Evolutionary conservation across 371 early-diverging fungal genomes (phyloP).

Genomic region (Umbelopsis sp.): DNA sequence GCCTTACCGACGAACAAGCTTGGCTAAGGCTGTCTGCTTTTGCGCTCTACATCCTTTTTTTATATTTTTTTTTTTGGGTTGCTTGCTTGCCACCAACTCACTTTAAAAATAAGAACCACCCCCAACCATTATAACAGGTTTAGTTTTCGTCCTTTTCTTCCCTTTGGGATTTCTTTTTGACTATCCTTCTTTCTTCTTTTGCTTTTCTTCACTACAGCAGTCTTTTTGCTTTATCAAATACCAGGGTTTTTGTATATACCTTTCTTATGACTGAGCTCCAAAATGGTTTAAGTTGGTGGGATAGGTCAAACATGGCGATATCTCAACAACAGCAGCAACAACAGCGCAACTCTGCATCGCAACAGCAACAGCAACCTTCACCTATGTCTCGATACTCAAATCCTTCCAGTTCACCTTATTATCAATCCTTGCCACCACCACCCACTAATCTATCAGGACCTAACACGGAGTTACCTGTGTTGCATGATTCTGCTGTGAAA

Average conservation of each 20-base stretch:
- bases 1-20: neutral
- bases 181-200: neutral
- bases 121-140: constrained; percentile 13
- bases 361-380: constrained; percentile 2
- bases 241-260: neutral
- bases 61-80: neutral
- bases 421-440: neutral
- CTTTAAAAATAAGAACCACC: neutral
- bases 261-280: constrained; percentile 12
- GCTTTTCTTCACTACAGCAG: neutral
- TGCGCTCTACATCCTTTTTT: neutral
- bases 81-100: neutral
- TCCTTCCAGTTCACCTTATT: neutral
- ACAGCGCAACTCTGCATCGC: neutral
- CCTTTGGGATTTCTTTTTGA: neutral
- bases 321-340: constrained; percentile 14
- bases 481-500: constrained; percentile 9
- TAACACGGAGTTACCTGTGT: constrained; percentile 6
- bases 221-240: neutral
- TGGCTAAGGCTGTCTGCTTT: neutral
- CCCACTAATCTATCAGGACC: constrained; percentile 7
- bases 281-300: constrained; percentile 17
- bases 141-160: neutral
- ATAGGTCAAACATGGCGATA: constrained; percentile 11
- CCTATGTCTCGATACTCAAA: constrained; percentile 9